Base-by-base conservation (phyloP, 148 eudicot species). In the Spergularia marina region DNA sequence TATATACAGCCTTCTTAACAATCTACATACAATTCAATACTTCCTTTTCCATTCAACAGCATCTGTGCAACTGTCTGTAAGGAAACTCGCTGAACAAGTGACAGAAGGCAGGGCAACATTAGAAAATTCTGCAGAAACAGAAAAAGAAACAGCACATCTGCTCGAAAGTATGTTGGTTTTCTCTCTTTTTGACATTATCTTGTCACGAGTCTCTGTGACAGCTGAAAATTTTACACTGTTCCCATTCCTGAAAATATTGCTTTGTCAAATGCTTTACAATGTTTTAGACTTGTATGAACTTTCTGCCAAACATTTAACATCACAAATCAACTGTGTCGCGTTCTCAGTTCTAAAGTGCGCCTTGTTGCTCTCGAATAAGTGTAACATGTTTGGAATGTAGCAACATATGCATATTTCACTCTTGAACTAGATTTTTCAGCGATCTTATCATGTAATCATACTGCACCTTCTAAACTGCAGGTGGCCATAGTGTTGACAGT, bases 91-190 rank as follows among this genome's bases (percentile, higher is more conserved):
- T 6, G 65, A 72, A 58, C 68, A 64, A 64, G 70, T 20, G 61
- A 9, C 21, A 17, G 57, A 51, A 59, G 75, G 39, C 20, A 73
- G 65, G 17, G 44, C 13, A 58, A 15, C 7, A 30, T 44, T 11
- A 66, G 53, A 15, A 44, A 9, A 44, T 8, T 10, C 52, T 12
- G 53, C n/a, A 61, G 76, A 49, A 62, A 21, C 71, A 12, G 59
- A 62, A 47, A 75, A 53, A 61, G 77, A 75, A 17, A 36, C 61
- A 30, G 40, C 62, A 18, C 52, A 34, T 65, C 62, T 75, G 44
- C 77, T 75, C 47, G 54, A 75, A 20, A 54, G 77, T 75, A 75
- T n/a, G 75, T 59, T 73, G 20, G 40, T 8, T 44, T 59, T 10
- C 34, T 57, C 54, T 71, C 9, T 16, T 54, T 71, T 56, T 0